phyloP scores from a whole-genome alignment of 192 early-diverging fungal genomes.

The Rhizophagus sp. region DNA sequence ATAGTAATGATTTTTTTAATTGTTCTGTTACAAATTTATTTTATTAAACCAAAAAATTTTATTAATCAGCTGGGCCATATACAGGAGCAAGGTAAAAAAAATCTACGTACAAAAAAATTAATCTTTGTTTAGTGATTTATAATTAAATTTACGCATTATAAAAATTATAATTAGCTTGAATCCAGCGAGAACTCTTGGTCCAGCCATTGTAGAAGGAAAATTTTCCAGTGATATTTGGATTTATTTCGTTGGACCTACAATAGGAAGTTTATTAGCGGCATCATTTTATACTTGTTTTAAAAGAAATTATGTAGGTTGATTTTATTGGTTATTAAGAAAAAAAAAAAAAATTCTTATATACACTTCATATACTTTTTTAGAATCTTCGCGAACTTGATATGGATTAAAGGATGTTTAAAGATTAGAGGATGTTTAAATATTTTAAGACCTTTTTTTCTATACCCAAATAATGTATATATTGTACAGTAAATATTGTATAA shows the following conservation, averaged over 20 bases:
- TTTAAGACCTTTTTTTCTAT: too few species aligned
- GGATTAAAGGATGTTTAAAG: too few species aligned
- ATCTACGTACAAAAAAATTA: neutral
- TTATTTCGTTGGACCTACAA: neutral
- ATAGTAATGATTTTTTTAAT: neutral
- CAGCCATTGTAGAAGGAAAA: neutral
- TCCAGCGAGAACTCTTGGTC: constrained; percentile 14
- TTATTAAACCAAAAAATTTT: neutral
- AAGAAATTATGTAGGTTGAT: neutral
- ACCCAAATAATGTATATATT: too few species aligned
- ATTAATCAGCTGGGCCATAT: neutral
- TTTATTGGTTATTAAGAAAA: too few species aligned
- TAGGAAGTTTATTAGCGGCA: neutral
- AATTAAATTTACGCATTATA: too few species aligned
- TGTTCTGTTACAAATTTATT: neutral
- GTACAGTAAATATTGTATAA: too few species aligned
- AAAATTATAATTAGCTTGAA: constrained; percentile 6
- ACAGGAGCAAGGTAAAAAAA: neutral
- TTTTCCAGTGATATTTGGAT: neutral
- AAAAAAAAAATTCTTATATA: too few species aligned
- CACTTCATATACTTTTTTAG: too few species aligned
- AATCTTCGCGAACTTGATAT: too few species aligned
- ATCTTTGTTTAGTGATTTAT: neutral
- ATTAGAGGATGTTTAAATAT: too few species aligned
- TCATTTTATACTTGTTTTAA: neutral